phyloP scores from a whole-genome alignment of 352 stramenopile genomes.

The Thalassiosira gravida region DNA sequence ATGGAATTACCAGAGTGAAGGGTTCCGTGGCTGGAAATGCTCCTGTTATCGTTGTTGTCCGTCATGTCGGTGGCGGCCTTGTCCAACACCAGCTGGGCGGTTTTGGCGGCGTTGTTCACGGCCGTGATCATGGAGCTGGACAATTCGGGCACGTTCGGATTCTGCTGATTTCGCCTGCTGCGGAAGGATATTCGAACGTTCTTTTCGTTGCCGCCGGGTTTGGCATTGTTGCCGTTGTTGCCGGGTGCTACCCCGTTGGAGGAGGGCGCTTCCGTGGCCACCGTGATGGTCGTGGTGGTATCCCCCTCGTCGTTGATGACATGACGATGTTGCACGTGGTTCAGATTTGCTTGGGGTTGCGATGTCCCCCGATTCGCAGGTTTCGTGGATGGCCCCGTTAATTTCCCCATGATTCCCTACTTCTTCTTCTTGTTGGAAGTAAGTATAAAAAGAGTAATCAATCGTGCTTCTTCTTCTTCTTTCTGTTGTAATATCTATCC shows the following conservation, averaged over 20 bases:
- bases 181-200: neutral
- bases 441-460: too few relatives aligned
- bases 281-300: too few relatives aligned
- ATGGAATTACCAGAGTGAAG: constrained; percentile 11
- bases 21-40: constrained; percentile 24
- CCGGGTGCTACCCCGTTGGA: too few relatives aligned
- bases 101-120: constrained; percentile 52
- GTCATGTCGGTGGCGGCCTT: constrained; percentile 21
- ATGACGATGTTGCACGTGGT: neutral
- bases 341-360: neutral
- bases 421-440: too few relatives aligned
- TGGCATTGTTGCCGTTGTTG: neutral
- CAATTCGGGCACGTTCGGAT: neutral
- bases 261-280: too few relatives aligned
- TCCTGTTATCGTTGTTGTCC: constrained; percentile 19
- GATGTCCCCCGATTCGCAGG: constrained; percentile 1
- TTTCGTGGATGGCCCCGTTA: constrained; percentile 22
- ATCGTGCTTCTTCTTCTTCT: too few relatives aligned
- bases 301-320: too few relatives aligned
- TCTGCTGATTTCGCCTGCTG: neutral
- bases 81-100: constrained; percentile 44
- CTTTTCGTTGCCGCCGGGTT: neutral
- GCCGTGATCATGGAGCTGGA: constrained; percentile 15
- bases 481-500: too few relatives aligned
- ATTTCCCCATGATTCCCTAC: constrained; percentile 30